These are phyloP conservation scores for Fagopyrum homotropicum DNA, from an alignment of 148 eudicot genomes.

Conservation along the genomic window DNA sequence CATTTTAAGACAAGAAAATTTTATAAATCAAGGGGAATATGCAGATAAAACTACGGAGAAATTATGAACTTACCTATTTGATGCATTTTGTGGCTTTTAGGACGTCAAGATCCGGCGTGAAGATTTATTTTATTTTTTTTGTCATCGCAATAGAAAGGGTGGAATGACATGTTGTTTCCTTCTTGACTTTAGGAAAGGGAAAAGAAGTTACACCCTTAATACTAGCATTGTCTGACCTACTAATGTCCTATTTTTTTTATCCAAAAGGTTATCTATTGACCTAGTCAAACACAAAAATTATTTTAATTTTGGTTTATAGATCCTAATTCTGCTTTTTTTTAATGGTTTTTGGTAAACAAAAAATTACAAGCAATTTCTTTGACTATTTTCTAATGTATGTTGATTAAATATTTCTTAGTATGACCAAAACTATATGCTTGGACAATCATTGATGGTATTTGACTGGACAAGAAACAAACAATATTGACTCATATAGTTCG, in stretches of 20 bases:
- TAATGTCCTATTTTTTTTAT: neutral
- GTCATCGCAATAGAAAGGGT: neutral
- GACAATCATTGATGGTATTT: no score
- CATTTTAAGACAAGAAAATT: neutral
- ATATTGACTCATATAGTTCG: neutral
- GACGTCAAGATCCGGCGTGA: neutral
- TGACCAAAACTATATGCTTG: neutral
- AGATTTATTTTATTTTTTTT: neutral
- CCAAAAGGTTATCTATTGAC: constrained; percentile 8
- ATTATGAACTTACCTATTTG: neutral
- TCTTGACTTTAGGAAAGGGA: constrained; percentile 2
- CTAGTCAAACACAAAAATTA: constrained; percentile 6
- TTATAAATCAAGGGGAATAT: no score
- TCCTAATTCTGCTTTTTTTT: no score
- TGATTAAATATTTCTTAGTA: neutral
- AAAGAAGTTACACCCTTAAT: neutral
- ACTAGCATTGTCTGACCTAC: neutral
- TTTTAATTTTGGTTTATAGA: neutral
- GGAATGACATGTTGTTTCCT: neutral
- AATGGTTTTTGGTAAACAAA: neutral
- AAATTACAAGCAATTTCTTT: neutral
- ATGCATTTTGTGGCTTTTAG: neutral
- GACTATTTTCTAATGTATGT: neutral
- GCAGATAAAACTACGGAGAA: no score
- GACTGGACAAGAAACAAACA: neutral